Evolutionary conservation across 768 basidiomycete species (phyloP).

Genomic region (Lactarius quietus): DNA sequence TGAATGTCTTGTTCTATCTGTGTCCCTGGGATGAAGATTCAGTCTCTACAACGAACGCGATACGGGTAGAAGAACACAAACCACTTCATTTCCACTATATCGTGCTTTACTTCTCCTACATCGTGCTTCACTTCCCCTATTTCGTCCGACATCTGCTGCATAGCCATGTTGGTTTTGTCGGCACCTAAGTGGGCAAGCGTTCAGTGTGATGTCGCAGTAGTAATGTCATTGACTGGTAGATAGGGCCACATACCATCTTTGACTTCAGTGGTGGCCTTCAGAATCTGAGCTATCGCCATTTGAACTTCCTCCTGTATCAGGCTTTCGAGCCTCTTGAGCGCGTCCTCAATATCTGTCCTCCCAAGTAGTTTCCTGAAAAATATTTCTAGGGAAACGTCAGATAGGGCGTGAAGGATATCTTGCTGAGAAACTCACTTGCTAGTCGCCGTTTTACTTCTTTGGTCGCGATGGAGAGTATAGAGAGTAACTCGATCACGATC

Average conservation of each 20-base stretch:
- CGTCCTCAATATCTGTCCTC: neutral
- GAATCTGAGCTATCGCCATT: neutral
- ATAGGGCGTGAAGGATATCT: neutral
- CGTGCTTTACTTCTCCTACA: no score
- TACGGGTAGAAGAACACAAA: neutral
- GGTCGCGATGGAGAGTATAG: neutral
- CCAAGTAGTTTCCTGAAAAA: neutral
- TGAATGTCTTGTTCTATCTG: neutral
- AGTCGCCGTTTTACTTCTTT: neutral
- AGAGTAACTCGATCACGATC: neutral
- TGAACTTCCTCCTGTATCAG: neutral
- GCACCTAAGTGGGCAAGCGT: neutral
- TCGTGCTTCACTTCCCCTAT: no score
- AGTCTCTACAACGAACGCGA: no score
- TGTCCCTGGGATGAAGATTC: neutral
- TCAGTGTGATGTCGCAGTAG: neutral
- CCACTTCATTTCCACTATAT: neutral
- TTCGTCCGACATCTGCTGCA: neutral
- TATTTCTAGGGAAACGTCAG: neutral
- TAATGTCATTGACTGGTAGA: no score
- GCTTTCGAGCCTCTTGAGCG: neutral
- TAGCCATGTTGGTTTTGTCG: neutral
- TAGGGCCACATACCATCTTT: neutral
- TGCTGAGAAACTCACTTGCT: neutral
- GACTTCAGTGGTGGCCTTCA: neutral